These are phyloP conservation scores for Favolaschia claudopus DNA, from an alignment of 768 basidiomycete genomes.

Conservation along the genomic window DNA sequence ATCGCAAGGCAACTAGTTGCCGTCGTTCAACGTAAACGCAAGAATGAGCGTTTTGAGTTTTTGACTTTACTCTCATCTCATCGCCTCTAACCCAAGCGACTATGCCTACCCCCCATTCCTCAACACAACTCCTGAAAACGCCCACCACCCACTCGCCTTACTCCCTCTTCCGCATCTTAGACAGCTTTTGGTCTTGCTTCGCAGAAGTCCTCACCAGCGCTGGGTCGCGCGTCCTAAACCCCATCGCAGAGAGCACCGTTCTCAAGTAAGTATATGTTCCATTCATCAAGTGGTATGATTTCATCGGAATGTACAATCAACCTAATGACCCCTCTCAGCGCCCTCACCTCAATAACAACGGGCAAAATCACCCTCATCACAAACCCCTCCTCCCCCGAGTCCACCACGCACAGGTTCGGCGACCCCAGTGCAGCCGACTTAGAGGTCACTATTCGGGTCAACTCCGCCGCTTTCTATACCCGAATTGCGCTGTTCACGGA, in stretches of 20 bases:
- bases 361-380: slow-evolving; percentile 19
- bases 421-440: neutral
- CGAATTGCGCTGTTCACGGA: slow-evolving; percentile 26
- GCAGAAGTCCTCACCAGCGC: slow-evolving; percentile 13
- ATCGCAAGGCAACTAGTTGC: no score
- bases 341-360: slow-evolving; percentile 12
- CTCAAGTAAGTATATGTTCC: slow-evolving; percentile 1
- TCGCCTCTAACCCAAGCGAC: no score
- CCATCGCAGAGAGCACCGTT: slow-evolving; percentile 10
- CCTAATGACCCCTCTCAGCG: neutral
- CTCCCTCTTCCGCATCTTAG: slow-evolving; percentile 19
- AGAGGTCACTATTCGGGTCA: slow-evolving; percentile 11
- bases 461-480: slow-evolving; percentile 23
- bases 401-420: slow-evolving; percentile 4
- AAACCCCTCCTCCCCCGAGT: no score
- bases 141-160: slow-evolving; percentile 22
- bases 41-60: no score
- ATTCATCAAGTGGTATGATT: neutral
- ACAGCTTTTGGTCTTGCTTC: slow-evolving; percentile 17
- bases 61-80: no score
- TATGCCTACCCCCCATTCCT: no score
- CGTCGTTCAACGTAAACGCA: no score
- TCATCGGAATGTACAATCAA: neutral
- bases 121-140: slow-evolving; percentile 24
- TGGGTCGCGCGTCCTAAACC: slow-evolving; percentile 13